Conservation (phyloP, 345 rosid species). For the Excoecaria agallocha region DNA sequence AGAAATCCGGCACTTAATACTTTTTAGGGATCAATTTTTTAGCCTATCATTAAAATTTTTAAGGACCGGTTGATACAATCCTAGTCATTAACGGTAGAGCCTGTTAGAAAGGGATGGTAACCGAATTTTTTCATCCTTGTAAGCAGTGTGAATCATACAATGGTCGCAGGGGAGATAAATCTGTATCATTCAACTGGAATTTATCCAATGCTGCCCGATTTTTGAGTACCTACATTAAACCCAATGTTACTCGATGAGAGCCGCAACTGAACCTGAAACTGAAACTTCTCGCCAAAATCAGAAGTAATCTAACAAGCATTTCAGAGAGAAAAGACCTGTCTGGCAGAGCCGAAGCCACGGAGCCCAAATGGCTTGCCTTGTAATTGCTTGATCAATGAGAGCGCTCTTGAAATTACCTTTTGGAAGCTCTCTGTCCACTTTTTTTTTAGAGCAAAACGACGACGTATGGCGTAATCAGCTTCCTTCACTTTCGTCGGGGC, state of each 20-base stretch:
- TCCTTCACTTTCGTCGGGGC: neutral
- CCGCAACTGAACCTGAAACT: too few relatives aligned
- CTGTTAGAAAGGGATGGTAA: too few relatives aligned
- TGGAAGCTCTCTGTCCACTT: slow-evolving; percentile 43
- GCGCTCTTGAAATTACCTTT: slow-evolving; percentile 43
- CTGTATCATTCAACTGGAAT: slow-evolving; percentile 27
- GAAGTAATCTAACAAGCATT: too few relatives aligned
- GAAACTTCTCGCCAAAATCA: too few relatives aligned
- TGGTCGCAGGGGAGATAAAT: slow-evolving; percentile 22
- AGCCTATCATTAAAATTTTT: too few relatives aligned
- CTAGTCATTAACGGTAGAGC: too few relatives aligned
- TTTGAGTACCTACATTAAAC: slow-evolving; percentile 41
- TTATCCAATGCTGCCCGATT: slow-evolving; percentile 26
- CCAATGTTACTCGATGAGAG: too few relatives aligned
- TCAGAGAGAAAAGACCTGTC: slow-evolving; percentile 31
- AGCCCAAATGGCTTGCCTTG: slow-evolving; percentile 42
- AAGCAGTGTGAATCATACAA: slow-evolving; percentile 43
- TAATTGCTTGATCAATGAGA: slow-evolving; percentile 46
- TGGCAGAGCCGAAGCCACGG: slow-evolving; percentile 48
- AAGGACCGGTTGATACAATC: too few relatives aligned
- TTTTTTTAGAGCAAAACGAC: slow-evolving; percentile 39
- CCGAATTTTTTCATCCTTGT: too few relatives aligned
- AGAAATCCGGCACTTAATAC: too few relatives aligned
- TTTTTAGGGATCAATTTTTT: too few relatives aligned
- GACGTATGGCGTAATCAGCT: slow-evolving; percentile 22